Base-by-base conservation (phyloP, 2,329 filamentous ascomycete species). In the Sclerotiophoma versabilis region DNA sequence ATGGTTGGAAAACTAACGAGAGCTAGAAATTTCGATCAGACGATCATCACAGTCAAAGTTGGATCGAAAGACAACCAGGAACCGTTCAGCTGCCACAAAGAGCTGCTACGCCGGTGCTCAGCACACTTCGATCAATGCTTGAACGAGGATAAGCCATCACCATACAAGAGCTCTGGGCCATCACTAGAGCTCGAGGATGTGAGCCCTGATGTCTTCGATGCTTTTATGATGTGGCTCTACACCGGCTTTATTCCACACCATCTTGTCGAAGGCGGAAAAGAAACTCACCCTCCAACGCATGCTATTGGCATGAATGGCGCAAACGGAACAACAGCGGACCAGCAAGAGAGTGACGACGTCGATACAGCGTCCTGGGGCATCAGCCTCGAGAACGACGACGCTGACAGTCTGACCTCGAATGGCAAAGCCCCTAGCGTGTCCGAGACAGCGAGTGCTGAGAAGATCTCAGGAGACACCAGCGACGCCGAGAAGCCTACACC, bases 161-260 rank as follows among this genome's bases (percentile, higher is more conserved):
- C 71, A 0, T 73, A 74, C 58, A 70, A 68, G 34, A 69, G 53
- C 32, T 61, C 60, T 20, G 65, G 60, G 5, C 46, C 65, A 4
- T 62, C 58, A 12, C 57, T 74, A 11, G 71, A 73, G 44, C 65
- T 74, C 7, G 64, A 71, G 8, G 69, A 73, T 27, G 70, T 68
- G 4, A 68, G 59, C 38, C 68, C 71, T n/a, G 71, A 74, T 47
- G 70, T 73, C n/a, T 74, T 74, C 39, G 71, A 74, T 53, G 66
- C 69, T 7, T 74, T 74, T 49, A 71, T 74, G 70, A 60, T 74
- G 48, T 74, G 71, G 71, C 54, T 74, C n/a, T 71, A 73, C 48
- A 74, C 71, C 6, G 71, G 71, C 8, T 68, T 69, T 43, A 71
- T 74, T 19, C 71, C 71, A 5, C 71, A 74, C 20, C 71, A 74